Evolutionary conservation across 352 stramenopile species (phyloP), one percentile per base, ranked within the genome.

Genomic region (Pythium pyrilobum): DNA sequence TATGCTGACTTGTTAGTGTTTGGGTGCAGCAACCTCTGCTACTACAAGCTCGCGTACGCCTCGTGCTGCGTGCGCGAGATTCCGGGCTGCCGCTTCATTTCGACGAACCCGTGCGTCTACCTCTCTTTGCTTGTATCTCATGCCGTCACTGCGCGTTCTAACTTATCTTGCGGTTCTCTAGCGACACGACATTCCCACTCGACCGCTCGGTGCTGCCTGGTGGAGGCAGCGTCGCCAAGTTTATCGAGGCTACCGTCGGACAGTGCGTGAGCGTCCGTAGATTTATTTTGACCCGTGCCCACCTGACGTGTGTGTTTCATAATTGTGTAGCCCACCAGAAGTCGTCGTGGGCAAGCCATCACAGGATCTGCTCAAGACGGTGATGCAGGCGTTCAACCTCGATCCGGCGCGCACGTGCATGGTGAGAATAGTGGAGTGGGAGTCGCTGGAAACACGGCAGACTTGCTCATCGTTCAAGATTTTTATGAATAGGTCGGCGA

Each of bases 11-110:
- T 23, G 10, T 53, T 1, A 48, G n/a, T 33, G 32, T 0, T 28
- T 48, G 11, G 10, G 6, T 21, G 34, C 42, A 89, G 81, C 37
- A 69, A 87, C 60, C 69, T 92, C 29, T 81, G 74, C 50, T 93
- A 88, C 71, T 93, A 88, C 78, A 93, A 93, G 66, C 70, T 93
- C 47, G 76, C 83, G 47, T 90, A 91, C 64, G 83, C 83, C 13
- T 81, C 83, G 50, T 61, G 50, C 15, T 91, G 80, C 59, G 61
- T 89, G 20, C 80, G 76, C 36, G 63, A 87, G 56, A 89, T 87
- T 57, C 74, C 74, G 13, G 76, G 67, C 28, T 93, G 83, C 56
- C 71, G 72, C 54, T 93, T 93, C 67, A 88, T 90, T 54, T 78
- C 69, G 27, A 93, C 83, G 24, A 93, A 93, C 60, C 76, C 78